Percentiles rank a stretch among this genome's conserved stretches.
Evolutionary conservation across 768 basidiomycete genomes (phyloP).

Genomic region (Tubosaeta sp.): DNA sequence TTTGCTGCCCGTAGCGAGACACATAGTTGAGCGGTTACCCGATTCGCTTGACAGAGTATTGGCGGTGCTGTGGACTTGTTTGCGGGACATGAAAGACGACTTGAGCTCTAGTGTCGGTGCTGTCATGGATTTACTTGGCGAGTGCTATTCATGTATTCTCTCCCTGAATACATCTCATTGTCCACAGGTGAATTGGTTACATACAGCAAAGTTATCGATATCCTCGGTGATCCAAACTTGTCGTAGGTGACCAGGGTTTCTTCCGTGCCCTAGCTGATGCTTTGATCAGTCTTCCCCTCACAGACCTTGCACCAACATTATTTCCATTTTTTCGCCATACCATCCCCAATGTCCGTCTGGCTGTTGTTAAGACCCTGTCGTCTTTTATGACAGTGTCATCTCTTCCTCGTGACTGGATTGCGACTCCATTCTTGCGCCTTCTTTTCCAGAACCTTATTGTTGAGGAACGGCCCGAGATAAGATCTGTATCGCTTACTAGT

Average conservation of each 20-base stretch:
- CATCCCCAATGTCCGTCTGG: constrained; percentile 86
- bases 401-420: constrained; percentile 78
- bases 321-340: constrained; percentile 99
- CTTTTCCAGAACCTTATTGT: constrained; percentile 92
- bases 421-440: constrained; percentile 69
- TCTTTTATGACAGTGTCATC: constrained; percentile 79
- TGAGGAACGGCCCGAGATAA: constrained; percentile 85
- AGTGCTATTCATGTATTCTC: constrained; percentile 13
- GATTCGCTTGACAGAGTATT: constrained; percentile 71
- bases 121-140: constrained; percentile 96
- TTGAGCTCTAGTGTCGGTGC: constrained; percentile 93
- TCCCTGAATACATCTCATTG: constrained; percentile 4
- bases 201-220: constrained; percentile 70
- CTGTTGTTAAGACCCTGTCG: constrained; percentile 84
- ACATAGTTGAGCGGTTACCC: constrained; percentile 72
- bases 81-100: constrained; percentile 93
- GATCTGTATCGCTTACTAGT: constrained; percentile 62
- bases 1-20: constrained; percentile 78
- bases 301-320: constrained; percentile 77
- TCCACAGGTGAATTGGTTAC: constrained; percentile 73
- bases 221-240: constrained; percentile 62
- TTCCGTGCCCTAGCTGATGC: constrained; percentile 4
- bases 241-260: constrained; percentile 51
- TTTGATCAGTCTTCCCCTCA: constrained; percentile 61
- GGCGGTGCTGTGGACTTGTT: constrained; percentile 84